Base-by-base conservation (phyloP, 305 asterid genomes). In the Solanum hybrid region DNA sequence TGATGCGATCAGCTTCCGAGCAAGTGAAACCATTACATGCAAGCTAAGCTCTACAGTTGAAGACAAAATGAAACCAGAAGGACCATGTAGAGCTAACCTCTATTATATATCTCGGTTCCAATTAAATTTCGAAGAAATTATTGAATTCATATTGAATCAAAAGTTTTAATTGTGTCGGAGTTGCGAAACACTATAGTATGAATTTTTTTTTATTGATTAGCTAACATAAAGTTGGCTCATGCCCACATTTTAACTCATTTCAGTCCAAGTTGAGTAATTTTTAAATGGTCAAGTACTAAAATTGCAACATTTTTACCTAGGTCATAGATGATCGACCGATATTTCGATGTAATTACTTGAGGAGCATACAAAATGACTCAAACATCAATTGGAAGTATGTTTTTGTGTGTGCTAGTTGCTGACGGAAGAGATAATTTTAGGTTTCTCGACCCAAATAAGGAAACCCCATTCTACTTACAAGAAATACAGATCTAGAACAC, bases 21-120 rank as follows among this genome's bases (percentile, higher is more conserved):
- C 86, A 11, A 88, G 32, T 31, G 90, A 88, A 78, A 68, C 87
- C 90, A 88, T 88, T 75, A 75, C 89, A 88, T 88, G 83, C 85
- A 85, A 85, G 20, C 41, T 51, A 51, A 41, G 39, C 6, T 83
- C 27, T 45, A 2, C 4, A 38, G 14, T 26, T 39, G 0, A 22
- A 81, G 61, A 83, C 37, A 27, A 17, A 41, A 82, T 39, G 87
- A 82, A 82, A 41, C 37, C 87, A 7, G 26, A 45, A 45, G 37
- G n/a, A 82, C 87, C 2, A 36, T 12, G 86, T 7, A 80, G 22
- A 38, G 14, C 32, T 37, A 38, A 38, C 68, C 38, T 15, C 87
- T 38, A 0, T 26, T 7, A 14, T 7, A 37, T 24, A 26, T 41
- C 33, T 34, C 20, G 11, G 57, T 22, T n/a, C 85, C 31, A 34